These are phyloP conservation scores for Boletellus ananiceps DNA, from an alignment of 768 basidiomycete species.

Conservation along the genomic window DNA sequence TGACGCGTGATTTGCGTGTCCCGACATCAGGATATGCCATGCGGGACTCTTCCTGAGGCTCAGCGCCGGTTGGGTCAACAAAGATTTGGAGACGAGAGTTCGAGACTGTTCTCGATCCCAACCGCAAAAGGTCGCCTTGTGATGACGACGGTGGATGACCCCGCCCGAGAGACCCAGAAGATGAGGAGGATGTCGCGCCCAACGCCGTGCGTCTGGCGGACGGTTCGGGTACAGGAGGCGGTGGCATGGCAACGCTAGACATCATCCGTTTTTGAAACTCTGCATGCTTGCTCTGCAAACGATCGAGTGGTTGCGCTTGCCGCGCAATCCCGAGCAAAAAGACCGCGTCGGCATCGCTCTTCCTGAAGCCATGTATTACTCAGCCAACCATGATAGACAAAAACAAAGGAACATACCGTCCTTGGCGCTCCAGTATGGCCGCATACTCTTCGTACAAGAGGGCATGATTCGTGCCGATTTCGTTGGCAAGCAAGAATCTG, in stretches of 20 bases:
- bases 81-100: conserved; percentile 66
- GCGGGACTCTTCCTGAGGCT: conserved; percentile 41
- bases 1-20: conserved; percentile 71
- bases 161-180: conserved; percentile 24
- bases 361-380: conserved; percentile 40
- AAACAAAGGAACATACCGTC: conserved; percentile 54
- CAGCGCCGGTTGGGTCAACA: conserved; percentile 60
- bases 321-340: conserved; percentile 88
- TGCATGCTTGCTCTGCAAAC: conserved; percentile 67
- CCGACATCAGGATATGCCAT: conserved; percentile 67
- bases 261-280: conserved; percentile 95
- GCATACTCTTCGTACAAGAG: conserved; percentile 93
- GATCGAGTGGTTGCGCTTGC: conserved; percentile 74
- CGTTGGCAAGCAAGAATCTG: conserved; percentile 84
- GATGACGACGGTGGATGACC: conserved; percentile 13
- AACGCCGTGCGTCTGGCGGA: conserved; percentile 42
- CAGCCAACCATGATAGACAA: conserved; percentile 20
- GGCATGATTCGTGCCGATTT: conserved; percentile 79
- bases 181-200: conserved; percentile 38
- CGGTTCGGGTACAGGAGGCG: conserved; percentile 34
- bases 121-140: conserved; percentile 28
- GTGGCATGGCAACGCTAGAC: conserved; percentile 39
- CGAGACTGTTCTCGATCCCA: conserved; percentile 36
- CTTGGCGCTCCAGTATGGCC: conserved; percentile 72
- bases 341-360: conserved; percentile 82